These are phyloP conservation scores for Suhomyces choctaworum DNA, from an alignment of 1,139 yeast species.

Conservation along the genomic window DNA sequence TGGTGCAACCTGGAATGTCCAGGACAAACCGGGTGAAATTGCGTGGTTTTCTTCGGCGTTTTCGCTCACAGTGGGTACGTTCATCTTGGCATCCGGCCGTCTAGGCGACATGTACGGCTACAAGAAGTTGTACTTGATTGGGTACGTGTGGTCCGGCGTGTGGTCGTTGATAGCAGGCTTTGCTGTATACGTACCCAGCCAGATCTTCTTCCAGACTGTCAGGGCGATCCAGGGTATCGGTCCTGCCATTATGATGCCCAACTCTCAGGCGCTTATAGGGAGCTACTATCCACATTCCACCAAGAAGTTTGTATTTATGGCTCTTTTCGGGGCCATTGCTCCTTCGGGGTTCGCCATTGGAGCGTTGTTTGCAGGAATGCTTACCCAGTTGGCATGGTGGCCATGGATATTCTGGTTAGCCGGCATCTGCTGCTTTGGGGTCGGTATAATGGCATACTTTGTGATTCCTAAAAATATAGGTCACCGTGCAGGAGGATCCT, in stretches of 20 bases:
- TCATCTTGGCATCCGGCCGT: slow-evolving; percentile 60
- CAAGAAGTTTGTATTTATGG: slow-evolving; percentile 43
- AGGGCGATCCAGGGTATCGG: slow-evolving; percentile 65
- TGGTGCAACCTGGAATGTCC: slow-evolving; percentile 38
- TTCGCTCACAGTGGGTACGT: slow-evolving; percentile 61
- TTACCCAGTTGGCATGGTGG: slow-evolving; percentile 47
- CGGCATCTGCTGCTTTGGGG: slow-evolving; percentile 36
- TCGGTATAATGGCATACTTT: slow-evolving; percentile 33
- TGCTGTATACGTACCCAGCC: slow-evolving; percentile 32
- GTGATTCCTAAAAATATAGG: slow-evolving; percentile 45
- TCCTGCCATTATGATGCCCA: slow-evolving; percentile 57
- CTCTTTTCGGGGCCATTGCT: slow-evolving; percentile 58
- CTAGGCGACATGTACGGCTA: slow-evolving; percentile 67
- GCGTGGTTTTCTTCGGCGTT: slow-evolving; percentile 64
- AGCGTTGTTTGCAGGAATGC: slow-evolving; percentile 45
- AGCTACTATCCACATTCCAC: slow-evolving; percentile 48
- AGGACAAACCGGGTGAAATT: slow-evolving; percentile 40
- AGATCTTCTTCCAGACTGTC: slow-evolving; percentile 49
- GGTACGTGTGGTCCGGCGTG: slow-evolving; percentile 48
- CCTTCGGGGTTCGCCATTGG: slow-evolving; percentile 60
- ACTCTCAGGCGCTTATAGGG: slow-evolving; percentile 56
- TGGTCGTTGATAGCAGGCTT: slow-evolving; percentile 56
- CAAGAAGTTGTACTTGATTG: slow-evolving; percentile 46
- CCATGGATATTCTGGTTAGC: slow-evolving; percentile 57
- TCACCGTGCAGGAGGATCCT: slow-evolving; percentile 24